Conservation (phyloP, 192 early-diverging fungal species). For the Mortierella hygrophila region DNA sequence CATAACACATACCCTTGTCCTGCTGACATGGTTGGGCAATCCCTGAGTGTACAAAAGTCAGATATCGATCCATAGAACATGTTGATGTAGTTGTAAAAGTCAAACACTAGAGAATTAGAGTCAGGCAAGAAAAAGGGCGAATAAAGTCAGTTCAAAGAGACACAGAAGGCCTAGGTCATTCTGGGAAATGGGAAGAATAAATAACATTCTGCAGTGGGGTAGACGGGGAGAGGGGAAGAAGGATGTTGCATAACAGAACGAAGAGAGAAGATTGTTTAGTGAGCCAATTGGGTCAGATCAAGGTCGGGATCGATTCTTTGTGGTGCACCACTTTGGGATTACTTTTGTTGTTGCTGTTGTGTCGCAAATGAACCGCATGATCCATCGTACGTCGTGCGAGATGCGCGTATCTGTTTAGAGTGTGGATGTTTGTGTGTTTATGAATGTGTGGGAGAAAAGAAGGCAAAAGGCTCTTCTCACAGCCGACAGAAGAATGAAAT, state of each 20-base stretch:
- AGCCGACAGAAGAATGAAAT: constrained; percentile 2
- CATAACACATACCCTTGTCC: constrained; percentile 65
- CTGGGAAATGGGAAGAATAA: background rate
- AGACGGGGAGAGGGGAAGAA: background rate
- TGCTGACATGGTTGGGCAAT: constrained; percentile 91
- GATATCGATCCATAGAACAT: constrained; percentile 92
- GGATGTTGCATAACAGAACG: background rate
- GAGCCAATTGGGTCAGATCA: background rate
- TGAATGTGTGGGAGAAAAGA: constrained; percentile 14
- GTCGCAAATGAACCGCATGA: constrained; percentile 4
- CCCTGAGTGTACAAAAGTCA: constrained; percentile 87
- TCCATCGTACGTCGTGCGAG: background rate
- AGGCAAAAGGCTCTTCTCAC: background rate
- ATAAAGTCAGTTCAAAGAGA: background rate
- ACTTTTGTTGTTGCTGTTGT: too few species aligned
- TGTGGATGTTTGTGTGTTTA: background rate
- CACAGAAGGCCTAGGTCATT: background rate
- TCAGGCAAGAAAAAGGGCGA: background rate
- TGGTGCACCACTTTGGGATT: background rate
- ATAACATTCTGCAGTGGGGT: background rate
- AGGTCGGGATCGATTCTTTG: background rate
- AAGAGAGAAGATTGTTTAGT: background rate
- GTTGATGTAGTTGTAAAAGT: constrained; percentile 95
- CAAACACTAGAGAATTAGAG: constrained; percentile 70
- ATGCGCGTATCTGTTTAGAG: background rate